phyloP scores from a whole-genome alignment of 225 moss, liverwort and hornwort genomes.

The Thuidium tamariscinum region DNA sequence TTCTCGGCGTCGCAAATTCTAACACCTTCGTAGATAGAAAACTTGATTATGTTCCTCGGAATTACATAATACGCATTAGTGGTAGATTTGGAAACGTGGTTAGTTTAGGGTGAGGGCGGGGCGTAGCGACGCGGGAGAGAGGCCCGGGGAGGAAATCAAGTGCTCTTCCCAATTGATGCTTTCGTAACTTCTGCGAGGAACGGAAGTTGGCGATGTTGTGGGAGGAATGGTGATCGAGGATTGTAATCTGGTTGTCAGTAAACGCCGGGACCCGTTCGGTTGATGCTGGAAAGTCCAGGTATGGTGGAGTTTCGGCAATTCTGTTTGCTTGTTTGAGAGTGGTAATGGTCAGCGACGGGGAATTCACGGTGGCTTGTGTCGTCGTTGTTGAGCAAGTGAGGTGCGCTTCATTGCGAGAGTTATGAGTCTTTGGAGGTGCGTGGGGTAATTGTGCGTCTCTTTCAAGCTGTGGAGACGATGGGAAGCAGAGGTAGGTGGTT shows the following conservation, averaged over 20 bases:
- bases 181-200: not conserved
- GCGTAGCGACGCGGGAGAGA: not conserved
- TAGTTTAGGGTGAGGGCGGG: not conserved
- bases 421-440: not conserved
- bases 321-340: too few species aligned
- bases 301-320: not conserved
- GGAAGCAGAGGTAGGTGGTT: not conserved
- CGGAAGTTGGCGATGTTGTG: not conserved
- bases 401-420: not conserved
- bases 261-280: not conserved
- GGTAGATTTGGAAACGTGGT: not conserved
- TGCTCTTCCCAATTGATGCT: not conserved
- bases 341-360: not conserved
- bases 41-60: fast-evolving
- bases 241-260: not conserved
- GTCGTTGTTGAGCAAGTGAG: not conserved
- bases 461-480: not conserved
- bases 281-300: not conserved
- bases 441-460: not conserved
- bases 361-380: not conserved
- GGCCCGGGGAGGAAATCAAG: not conserved
- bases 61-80: not conserved
- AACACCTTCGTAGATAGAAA: not conserved
- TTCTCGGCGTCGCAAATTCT: not conserved
- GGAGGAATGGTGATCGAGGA: not conserved